These are phyloP conservation scores for Eremochloa ophiuroides DNA, from an alignment of 176 grass and related monocot genomes.

Conservation along the genomic window DNA sequence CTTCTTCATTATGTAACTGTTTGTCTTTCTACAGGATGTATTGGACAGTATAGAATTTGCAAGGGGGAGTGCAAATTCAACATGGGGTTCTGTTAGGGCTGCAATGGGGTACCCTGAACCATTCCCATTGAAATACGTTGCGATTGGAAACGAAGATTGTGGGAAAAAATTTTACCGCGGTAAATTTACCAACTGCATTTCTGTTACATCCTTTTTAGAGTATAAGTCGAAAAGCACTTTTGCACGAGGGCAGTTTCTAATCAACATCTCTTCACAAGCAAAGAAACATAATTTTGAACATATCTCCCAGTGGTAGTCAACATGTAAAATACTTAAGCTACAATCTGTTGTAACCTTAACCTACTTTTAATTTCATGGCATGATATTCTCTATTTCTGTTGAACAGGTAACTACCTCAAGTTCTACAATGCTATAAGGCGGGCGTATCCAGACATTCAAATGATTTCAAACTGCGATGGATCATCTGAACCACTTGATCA, in stretches of 20 bases:
- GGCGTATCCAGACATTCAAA: slow-evolving; percentile 80
- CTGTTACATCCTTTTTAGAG: no score
- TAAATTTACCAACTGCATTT: no score
- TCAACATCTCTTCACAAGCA: no score
- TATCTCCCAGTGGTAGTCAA: no score
- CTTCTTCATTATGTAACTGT: no score
- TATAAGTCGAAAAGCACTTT: no score
- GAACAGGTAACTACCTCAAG: slow-evolving; percentile 82
- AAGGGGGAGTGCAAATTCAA: slow-evolving; percentile 67
- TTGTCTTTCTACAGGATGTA: slow-evolving; percentile 54
- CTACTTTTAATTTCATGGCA: not conserved
- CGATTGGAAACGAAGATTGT: slow-evolving; percentile 96
- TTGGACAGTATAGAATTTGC: slow-evolving; percentile 92
- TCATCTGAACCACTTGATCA: slow-evolving; percentile 72
- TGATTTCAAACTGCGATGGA: slow-evolving; percentile 90
- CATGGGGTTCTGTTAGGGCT: slow-evolving; percentile 88
- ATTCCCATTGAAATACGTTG: slow-evolving; percentile 82
- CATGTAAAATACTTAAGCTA: not conserved
- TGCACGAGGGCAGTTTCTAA: no score
- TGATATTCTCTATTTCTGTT: slow-evolving; percentile 23
- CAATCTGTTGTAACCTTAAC: not conserved
- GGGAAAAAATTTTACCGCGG: slow-evolving; percentile 65
- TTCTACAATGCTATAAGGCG: slow-evolving; percentile 79
- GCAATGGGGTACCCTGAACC: slow-evolving; percentile 83
- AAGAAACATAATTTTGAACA: no score